Evolutionary conservation across 2,329 filamentous ascomycete genomes (phyloP), one percentile per base, ranked within the genome.

Genomic region (Neofusicoccum cordaticola): DNA sequence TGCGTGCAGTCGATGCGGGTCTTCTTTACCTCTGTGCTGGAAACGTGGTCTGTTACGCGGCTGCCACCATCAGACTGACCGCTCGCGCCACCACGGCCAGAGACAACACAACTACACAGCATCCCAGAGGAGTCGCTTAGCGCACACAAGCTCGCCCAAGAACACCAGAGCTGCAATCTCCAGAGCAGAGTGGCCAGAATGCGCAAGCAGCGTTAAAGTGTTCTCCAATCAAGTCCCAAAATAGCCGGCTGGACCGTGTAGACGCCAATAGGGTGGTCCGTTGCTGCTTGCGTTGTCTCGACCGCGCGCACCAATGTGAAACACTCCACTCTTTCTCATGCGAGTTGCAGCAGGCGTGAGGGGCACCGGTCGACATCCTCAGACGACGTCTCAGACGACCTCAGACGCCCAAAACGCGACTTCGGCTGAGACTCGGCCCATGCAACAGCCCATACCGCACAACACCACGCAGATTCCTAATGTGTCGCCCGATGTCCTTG

Each of bases 381-480:
- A 57, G 53, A 57, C 53, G 53, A 57, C 39, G 53, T 60, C 56
- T 60, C 56, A 60, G 56, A 44, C 41, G 56, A 60, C 41, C 56
- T 60, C 56, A 60, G 41, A 47, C 42, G 56, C 42, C 41, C 56
- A 47, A 47, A 60, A 60, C 41, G 42, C 56, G 31, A 60, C 42
- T 58, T 58, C 56, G 56, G 56, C 56, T 60, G 56, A 60, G 56
- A 60, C 27, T 60, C 56, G 42, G 42, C 19, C 39, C 56, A 60
- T 60, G 22, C 12, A 47, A 60, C 56, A 57, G 53, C 41, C 39
- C 39, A 57, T 44, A 17, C 37, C 34, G 19, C 56, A 60, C 56
- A 60, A 60, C 56, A 60, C 56, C 56, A 60, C 17, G 34, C 9
- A 35, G 27, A 60, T 47, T 12, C 27, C 31, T 42, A 39, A 60